These are phyloP conservation scores for Exophiala mesophila DNA, from an alignment of 2,329 filamentous ascomycete species.

Conservation along the genomic window DNA sequence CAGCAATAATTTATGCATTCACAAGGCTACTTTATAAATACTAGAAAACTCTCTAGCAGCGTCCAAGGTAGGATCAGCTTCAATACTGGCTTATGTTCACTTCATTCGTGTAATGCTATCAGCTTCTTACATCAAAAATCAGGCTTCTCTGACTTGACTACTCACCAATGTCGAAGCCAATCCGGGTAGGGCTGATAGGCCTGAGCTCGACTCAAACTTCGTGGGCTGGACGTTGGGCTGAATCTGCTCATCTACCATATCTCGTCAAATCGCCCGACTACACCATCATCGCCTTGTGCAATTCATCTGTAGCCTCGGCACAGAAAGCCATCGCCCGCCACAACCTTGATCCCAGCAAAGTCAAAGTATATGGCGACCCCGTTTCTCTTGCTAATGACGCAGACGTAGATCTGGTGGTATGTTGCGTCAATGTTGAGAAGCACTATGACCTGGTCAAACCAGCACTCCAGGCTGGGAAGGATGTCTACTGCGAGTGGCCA, in stretches of 20 bases:
- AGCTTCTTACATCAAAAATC: not conserved
- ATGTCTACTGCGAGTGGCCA: conserved; percentile 55
- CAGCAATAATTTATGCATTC: too few relatives aligned
- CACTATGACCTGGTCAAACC: conserved; percentile 46
- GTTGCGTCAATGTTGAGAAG: conserved; percentile 49
- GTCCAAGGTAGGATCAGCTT: too few relatives aligned
- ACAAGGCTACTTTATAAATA: too few relatives aligned
- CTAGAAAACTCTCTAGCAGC: too few relatives aligned
- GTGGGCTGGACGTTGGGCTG: not conserved
- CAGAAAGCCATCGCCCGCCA: conserved; percentile 40
- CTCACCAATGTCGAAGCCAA: conserved; percentile 10
- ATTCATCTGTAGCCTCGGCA: conserved; percentile 45
- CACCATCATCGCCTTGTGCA: conserved; percentile 34
- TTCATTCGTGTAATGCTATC: not conserved
- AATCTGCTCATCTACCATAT: not conserved
- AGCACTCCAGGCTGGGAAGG: conserved; percentile 49
- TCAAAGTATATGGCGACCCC: conserved; percentile 46
- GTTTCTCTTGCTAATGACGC: conserved; percentile 41
- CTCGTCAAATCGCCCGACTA: not conserved
- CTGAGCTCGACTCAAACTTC: not conserved
- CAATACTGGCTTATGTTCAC: too few relatives aligned
- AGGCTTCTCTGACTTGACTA: conserved; percentile 1
- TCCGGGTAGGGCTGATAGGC: not conserved
- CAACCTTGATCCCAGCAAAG: conserved; percentile 34
- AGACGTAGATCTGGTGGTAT: conserved; percentile 52